Percentiles rank a stretch among this genome's conserved stretches.
Conservation (phyloP, 2,329 filamentous ascomycete genomes). For the Bipolaris oryzae region DNA sequence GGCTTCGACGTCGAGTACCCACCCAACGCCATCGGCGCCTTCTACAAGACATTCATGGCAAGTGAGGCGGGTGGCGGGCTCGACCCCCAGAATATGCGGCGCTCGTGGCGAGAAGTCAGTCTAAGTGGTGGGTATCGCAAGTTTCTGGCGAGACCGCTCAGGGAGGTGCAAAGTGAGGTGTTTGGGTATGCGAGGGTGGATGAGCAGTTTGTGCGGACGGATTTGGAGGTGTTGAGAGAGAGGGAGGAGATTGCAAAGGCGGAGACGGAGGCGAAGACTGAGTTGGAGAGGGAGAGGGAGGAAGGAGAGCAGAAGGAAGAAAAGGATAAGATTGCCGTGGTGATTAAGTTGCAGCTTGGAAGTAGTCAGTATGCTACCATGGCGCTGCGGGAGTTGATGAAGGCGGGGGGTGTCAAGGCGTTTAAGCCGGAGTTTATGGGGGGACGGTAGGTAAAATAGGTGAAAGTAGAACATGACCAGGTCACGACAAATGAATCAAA, state of each 20-base stretch:
- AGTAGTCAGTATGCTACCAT: constrained; percentile 86
- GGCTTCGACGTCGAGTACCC: constrained; percentile 92
- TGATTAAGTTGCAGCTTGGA: constrained; percentile 76
- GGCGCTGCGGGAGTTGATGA: constrained; percentile 79
- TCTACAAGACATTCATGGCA: constrained; percentile 86
- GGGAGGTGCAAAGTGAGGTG: constrained; percentile 69
- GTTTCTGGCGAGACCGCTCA: constrained; percentile 73
- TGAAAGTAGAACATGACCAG: too few relatives aligned
- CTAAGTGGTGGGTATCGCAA: constrained; percentile 89
- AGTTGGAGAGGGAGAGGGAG: constrained; percentile 14
- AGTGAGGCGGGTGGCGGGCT: constrained; percentile 76
- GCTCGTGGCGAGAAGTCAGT: constrained; percentile 84
- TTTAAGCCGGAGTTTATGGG: constrained; percentile 68
- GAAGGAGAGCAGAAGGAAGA: constrained; percentile 33
- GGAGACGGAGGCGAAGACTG: constrained; percentile 46
- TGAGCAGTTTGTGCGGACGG: constrained; percentile 88
- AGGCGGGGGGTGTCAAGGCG: constrained; percentile 64
- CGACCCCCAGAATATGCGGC: constrained; percentile 85
- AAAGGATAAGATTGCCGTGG: constrained; percentile 65
- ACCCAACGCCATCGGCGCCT: constrained; percentile 78
- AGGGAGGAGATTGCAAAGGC: constrained; percentile 57
- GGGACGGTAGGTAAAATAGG: constrained; percentile 44
- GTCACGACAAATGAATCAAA: too few relatives aligned
- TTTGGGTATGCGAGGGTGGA: constrained; percentile 71
- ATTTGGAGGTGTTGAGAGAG: constrained; percentile 70